These are phyloP conservation scores for Neodidymelliopsis sp. DNA, from an alignment of 2,329 filamentous ascomycete genomes.

Conservation along the genomic window DNA sequence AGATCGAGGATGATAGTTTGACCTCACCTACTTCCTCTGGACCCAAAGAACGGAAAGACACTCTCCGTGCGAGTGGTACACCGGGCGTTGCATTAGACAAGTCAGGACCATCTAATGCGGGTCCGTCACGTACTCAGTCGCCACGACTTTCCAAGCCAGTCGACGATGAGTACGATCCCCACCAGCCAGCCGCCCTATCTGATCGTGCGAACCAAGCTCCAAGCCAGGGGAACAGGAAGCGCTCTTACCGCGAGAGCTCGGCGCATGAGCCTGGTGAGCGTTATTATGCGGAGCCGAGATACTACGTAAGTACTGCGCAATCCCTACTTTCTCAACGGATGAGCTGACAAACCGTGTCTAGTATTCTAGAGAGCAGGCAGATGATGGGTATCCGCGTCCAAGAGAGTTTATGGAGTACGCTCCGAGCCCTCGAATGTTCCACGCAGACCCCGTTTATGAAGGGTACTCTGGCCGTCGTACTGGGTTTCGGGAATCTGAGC, in stretches of 20 bases:
- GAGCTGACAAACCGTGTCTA: slow-evolving; percentile 6
- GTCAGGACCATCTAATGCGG: slow-evolving; percentile 29
- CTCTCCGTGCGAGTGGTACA: slow-evolving; percentile 22
- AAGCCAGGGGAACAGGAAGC: slow-evolving; percentile 28
- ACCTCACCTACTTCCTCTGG: slow-evolving; percentile 39
- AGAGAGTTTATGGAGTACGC: slow-evolving; percentile 43
- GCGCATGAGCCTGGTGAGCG: slow-evolving; percentile 38
- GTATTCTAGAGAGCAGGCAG: slow-evolving; percentile 38
- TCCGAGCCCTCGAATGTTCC: slow-evolving; percentile 37
- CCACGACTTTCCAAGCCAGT: slow-evolving; percentile 43
- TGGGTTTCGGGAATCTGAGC: slow-evolving; percentile 43
- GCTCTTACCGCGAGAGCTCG: slow-evolving; percentile 34
- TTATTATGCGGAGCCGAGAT: slow-evolving; percentile 41
- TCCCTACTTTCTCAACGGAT: background rate
- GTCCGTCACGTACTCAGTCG: slow-evolving; percentile 37
- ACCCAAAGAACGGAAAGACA: slow-evolving; percentile 41
- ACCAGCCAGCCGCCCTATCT: slow-evolving; percentile 45
- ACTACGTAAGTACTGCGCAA: slow-evolving; percentile 43
- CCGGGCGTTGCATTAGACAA: slow-evolving; percentile 30
- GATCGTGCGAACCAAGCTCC: slow-evolving; percentile 25
- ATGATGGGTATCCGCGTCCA: slow-evolving; percentile 37
- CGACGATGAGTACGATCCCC: slow-evolving; percentile 60
- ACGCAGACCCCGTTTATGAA: slow-evolving; percentile 37
- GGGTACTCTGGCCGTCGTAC: slow-evolving; percentile 42
- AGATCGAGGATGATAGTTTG: slow-evolving; percentile 40